phyloP scores from a whole-genome alignment of 371 early-diverging fungal species.

The Apophysomyces trapeziformis region DNA sequence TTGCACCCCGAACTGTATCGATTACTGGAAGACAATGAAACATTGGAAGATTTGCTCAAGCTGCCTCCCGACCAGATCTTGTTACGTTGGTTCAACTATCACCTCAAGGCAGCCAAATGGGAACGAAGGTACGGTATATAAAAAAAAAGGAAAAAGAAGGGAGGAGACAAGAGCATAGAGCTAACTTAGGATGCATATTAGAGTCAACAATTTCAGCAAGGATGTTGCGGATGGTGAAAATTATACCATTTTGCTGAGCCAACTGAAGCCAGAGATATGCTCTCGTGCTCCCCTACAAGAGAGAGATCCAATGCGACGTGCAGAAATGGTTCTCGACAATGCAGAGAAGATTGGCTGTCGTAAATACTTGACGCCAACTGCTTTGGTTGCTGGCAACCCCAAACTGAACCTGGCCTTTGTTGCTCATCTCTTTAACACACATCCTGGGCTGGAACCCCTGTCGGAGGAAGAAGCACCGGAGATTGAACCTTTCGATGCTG shows the following conservation, averaged over 20 bases:
- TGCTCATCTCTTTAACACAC: slow-evolving; percentile 93
- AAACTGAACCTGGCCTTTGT: slow-evolving; percentile 97
- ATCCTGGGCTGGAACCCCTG: slow-evolving; percentile 91
- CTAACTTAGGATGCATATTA: slow-evolving; percentile 12
- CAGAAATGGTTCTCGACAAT: slow-evolving; percentile 87
- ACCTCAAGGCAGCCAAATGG: slow-evolving; percentile 93
- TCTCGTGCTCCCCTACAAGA: slow-evolving; percentile 83
- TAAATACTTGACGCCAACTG: slow-evolving; percentile 92
- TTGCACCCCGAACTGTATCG: slow-evolving; percentile 97
- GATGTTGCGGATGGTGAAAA: slow-evolving; percentile 96
- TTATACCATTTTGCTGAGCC: slow-evolving; percentile 92
- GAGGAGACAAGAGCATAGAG: background rate
- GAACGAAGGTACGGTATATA: slow-evolving; percentile 54
- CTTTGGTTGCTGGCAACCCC: slow-evolving; percentile 91
- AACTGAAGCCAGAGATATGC: slow-evolving; percentile 85
- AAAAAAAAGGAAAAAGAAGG: slow-evolving; percentile 4
- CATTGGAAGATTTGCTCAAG: slow-evolving; percentile 88
- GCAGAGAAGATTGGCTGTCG: slow-evolving; percentile 94
- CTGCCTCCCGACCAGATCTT: slow-evolving; percentile 94
- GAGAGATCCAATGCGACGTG: slow-evolving; percentile 76
- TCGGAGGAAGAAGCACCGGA: slow-evolving; percentile 87
- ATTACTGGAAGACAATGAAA: slow-evolving; percentile 90
- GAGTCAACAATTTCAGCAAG: slow-evolving; percentile 87
- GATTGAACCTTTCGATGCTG: slow-evolving; percentile 87
- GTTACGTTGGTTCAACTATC: slow-evolving; percentile 98